Evolutionary conservation across 306 rosid genomes (phyloP).

Genomic region (Prunus mume): DNA sequence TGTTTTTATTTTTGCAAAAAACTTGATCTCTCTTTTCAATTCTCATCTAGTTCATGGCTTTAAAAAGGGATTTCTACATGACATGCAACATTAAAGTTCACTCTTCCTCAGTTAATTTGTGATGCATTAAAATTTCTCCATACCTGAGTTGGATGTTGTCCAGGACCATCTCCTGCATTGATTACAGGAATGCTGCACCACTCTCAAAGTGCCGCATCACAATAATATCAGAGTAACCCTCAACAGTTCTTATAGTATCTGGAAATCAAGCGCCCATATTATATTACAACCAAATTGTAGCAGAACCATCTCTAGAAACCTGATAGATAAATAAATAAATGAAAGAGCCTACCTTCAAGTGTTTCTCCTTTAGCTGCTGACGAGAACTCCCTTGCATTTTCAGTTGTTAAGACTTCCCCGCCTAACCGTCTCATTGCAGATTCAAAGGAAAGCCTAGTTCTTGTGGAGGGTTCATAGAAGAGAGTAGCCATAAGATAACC

Average conservation of each 20-base stretch:
- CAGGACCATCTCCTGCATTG: slow-evolving; percentile 98
- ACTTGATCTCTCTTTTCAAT: background rate
- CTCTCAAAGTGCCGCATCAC: slow-evolving; percentile 94
- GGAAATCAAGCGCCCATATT: slow-evolving; percentile 28
- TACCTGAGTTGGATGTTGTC: slow-evolving; percentile 93
- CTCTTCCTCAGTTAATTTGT: background rate
- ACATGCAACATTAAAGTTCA: no score
- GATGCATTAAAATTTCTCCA: background rate
- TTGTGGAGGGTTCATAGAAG: slow-evolving; percentile 89
- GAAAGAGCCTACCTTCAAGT: slow-evolving; percentile 63
- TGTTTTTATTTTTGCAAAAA: background rate
- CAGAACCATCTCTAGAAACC: background rate
- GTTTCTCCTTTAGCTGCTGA: slow-evolving; percentile 96
- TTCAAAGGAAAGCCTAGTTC: slow-evolving; percentile 90
- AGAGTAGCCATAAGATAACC: slow-evolving; percentile 94
- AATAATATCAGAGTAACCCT: slow-evolving; percentile 84
- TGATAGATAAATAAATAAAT: background rate
- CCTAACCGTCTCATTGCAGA: slow-evolving; percentile 96
- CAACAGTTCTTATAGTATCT: slow-evolving; percentile 88
- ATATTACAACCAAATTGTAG: background rate
- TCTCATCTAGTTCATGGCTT: background rate
- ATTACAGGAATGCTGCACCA: slow-evolving; percentile 92
- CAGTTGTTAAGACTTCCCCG: slow-evolving; percentile 89
- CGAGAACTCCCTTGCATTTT: slow-evolving; percentile 89
- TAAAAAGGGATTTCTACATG: background rate